Evolutionary conservation across 306 rosid genomes (phyloP), one percentile per base, ranked within the genome.

Genomic region (Trifolium pratense): DNA sequence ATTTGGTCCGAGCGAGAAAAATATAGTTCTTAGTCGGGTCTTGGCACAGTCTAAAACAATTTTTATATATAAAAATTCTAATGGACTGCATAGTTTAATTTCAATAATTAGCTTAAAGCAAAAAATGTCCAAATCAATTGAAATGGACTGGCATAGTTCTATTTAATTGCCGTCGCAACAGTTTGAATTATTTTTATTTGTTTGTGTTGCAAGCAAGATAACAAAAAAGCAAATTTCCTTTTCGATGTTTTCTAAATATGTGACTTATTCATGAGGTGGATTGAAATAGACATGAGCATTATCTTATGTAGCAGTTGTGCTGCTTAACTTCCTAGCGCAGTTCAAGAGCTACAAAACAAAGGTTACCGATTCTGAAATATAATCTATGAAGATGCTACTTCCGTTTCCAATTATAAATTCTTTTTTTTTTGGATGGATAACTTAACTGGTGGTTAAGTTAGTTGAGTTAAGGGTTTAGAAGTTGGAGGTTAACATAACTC

Each of bases 281-380:
- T 71, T 58, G 78, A 70, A 61, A 62, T 67, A 34, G 81, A 72
- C 79, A 17, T 3, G 53, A 66, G 76, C 60, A 26, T 53, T 62
- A 66, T 15, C 48, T 32, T 68, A 23, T 53, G 7, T 15, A 45
- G 70, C 40, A 68, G 3, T 56, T 37, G 31, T 23, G 66, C 45
- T 74, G 55, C 57, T 51, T 37, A 69, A 57, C 9, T 17, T 37
- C 32, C 23, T 18, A 55, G 62, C 23, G 61, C 51, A 39, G 65
- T 1, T 40, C 21, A 74, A 39, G 69, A 45, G 76, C 70, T 70
- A 45, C 21, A 79, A 58, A 75, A 79, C 84, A 79, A 66, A 69
- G 55, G 40, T 70, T 63, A 77, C 42, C 15, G 56, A 78, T 70
- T 63, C 42, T 75, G 68, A 74, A 78, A 57, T 25, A 46, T 82